Percentiles rank a stretch among this genome's conserved stretches.
Conservation (phyloP, 2,329 filamentous ascomycete genomes). For the Colletotrichum kahawae region DNA sequence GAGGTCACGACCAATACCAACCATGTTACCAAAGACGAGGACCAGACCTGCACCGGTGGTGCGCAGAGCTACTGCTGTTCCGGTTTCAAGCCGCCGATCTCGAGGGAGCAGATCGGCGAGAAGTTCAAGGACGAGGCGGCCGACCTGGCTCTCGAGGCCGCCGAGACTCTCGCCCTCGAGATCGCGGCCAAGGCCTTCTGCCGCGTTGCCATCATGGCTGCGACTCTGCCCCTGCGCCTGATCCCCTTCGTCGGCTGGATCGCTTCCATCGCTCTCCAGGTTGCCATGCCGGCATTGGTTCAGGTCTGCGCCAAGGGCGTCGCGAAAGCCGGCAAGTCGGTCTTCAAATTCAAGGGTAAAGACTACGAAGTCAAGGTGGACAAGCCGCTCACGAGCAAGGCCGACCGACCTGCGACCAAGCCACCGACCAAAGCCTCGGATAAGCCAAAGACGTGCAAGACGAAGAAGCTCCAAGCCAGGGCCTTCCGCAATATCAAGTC, state of each 20-base stretch:
- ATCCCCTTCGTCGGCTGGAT: not conserved
- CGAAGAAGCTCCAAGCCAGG: not conserved
- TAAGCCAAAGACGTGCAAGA: not conserved
- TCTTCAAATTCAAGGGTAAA: not conserved
- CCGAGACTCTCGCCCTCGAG: constrained; percentile 34
- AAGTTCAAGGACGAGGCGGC: constrained; percentile 28
- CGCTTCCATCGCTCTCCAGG: not conserved
- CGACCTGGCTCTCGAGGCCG: constrained; percentile 28
- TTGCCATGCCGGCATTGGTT: not conserved
- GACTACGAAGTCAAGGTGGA: constrained; percentile 2
- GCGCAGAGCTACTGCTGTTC: constrained; percentile 32
- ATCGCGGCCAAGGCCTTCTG: constrained; percentile 39
- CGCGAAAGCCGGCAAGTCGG: not conserved
- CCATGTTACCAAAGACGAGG: constrained; percentile 24
- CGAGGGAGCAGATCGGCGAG: constrained; percentile 23
- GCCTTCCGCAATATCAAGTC: not conserved
- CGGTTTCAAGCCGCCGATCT: constrained; percentile 32
- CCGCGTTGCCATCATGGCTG: constrained; percentile 34
- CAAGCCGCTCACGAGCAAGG: not conserved
- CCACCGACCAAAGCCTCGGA: not conserved
- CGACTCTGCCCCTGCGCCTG: not conserved
- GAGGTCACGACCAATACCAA: constrained; percentile 33
- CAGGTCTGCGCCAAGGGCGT: not conserved
- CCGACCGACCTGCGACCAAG: not conserved
- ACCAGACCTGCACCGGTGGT: constrained; percentile 35